A percentile compares a stretch with the other conserved stretches of the same genome.
These are phyloP conservation scores for Fusarium illudens DNA, from an alignment of 2,329 filamentous ascomycete genomes.

Conservation along the genomic window DNA sequence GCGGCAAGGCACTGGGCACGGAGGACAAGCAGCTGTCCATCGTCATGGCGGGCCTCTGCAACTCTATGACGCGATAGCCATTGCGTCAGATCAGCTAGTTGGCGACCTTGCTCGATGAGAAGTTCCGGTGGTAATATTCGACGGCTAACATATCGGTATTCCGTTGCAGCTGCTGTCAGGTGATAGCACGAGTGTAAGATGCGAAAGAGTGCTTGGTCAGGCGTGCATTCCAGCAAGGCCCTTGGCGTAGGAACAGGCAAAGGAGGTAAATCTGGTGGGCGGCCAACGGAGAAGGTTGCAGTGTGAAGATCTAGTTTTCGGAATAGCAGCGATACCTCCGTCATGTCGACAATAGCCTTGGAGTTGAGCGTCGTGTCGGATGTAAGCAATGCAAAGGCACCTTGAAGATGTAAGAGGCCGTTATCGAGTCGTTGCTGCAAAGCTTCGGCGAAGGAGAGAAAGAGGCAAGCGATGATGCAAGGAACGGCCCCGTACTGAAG, in stretches of 20 bases:
- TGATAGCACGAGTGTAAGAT: not conserved
- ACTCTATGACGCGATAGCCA: not conserved
- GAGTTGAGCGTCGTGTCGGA: not conserved
- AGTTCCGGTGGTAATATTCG: not conserved
- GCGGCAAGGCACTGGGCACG: not conserved
- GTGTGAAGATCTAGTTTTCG: not conserved
- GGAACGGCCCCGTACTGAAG: not conserved
- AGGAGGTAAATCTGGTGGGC: not conserved
- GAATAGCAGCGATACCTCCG: not conserved
- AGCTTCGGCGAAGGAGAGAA: not conserved
- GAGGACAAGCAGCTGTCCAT: not conserved
- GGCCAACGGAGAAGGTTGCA: not conserved
- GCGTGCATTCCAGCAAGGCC: not conserved
- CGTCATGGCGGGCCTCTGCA: too few relatives aligned
- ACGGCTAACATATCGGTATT: not conserved
- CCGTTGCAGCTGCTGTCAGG: not conserved
- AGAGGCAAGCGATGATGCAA: not conserved
- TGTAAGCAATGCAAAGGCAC: not conserved
- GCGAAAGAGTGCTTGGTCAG: not conserved
- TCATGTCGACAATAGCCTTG: not conserved
- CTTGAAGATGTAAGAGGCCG: not conserved
- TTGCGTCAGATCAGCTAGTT: not conserved
- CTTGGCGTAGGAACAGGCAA: not conserved
- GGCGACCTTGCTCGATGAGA: not conserved
- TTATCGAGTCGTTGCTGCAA: not conserved